A percentile compares a stretch with the other conserved stretches of the same genome.
Conservation (phyloP, 345 rosid species). For the Eucalyptus melliodora region DNA sequence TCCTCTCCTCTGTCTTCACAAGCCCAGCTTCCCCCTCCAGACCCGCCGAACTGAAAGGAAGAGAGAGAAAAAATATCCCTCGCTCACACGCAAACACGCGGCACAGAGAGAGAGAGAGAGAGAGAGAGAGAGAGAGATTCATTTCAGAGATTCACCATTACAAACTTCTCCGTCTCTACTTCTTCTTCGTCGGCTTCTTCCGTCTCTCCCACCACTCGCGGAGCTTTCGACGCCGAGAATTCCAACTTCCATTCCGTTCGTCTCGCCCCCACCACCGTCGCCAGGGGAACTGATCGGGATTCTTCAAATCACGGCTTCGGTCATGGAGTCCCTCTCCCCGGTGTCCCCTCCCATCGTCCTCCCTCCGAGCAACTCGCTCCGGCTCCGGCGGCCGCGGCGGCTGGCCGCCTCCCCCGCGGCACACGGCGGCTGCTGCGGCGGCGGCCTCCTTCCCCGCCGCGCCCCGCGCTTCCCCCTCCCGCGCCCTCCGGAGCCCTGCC, state of each 20-base stretch:
- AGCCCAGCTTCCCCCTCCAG: background rate
- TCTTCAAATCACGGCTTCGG: background rate
- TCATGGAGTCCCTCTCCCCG: slow-evolving; percentile 62
- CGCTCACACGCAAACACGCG: background rate
- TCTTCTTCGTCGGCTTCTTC: background rate
- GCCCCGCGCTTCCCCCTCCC: slow-evolving; percentile 8
- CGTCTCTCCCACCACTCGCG: background rate
- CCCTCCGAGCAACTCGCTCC: slow-evolving; percentile 37
- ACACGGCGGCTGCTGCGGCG: background rate
- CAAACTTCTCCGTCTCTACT: background rate
- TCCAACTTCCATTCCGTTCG: background rate
- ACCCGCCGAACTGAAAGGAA: background rate
- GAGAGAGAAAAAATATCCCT: background rate
- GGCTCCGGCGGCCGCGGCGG: slow-evolving; percentile 7
- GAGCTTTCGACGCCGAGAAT: slow-evolving; percentile 10
- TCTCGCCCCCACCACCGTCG: background rate
- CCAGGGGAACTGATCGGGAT: background rate
- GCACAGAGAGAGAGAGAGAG: background rate
- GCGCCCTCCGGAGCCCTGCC: background rate
- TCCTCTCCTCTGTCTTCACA: background rate
- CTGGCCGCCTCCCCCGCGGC: slow-evolving; percentile 12
- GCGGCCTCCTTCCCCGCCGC: slow-evolving; percentile 5
- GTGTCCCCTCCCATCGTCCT: slow-evolving; percentile 74
- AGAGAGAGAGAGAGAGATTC: background rate
- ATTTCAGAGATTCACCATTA: background rate